A percentile compares a stretch with the other conserved stretches of the same genome.
phyloP scores from a whole-genome alignment of 2,329 filamentous ascomycete species.

The Sclerotiophoma versabilis region DNA sequence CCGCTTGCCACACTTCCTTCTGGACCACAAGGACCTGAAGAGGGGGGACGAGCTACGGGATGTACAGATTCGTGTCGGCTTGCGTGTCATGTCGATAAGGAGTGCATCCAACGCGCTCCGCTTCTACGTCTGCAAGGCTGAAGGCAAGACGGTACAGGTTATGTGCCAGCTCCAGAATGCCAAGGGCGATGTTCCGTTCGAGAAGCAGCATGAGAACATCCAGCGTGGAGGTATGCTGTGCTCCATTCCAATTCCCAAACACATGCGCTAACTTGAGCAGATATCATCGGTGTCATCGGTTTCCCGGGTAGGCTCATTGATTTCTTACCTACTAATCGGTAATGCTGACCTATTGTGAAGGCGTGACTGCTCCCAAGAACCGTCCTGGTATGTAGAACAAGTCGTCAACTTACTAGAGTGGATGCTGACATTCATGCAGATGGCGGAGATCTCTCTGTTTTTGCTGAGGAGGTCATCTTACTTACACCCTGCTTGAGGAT shows the following conservation, averaged over 20 bases:
- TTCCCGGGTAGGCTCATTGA: too few species aligned
- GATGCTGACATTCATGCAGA: too few species aligned
- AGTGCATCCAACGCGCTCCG: constrained; percentile 34
- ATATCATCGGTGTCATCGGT: constrained; percentile 88
- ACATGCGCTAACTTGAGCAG: too few species aligned
- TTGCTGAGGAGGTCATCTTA: constrained; percentile 83
- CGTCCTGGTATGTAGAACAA: too few species aligned
- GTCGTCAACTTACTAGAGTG: too few species aligned
- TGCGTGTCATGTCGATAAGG: constrained; percentile 73
- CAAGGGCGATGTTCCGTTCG: constrained; percentile 73
- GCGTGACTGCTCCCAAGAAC: constrained; percentile 88
- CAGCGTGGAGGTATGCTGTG: too few species aligned
- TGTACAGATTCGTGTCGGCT: constrained; percentile 77
- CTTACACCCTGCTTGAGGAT: constrained; percentile 91
- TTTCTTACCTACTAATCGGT: too few species aligned
- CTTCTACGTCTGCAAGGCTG: constrained; percentile 60
- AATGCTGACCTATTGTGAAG: too few species aligned
- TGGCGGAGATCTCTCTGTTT: constrained; percentile 86
- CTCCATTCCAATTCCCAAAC: too few species aligned
- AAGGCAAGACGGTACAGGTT: constrained; percentile 83
- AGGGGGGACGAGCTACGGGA: constrained; percentile 85
- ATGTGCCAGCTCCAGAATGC: constrained; percentile 88
- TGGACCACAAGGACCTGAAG: constrained; percentile 80
- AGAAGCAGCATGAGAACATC: constrained; percentile 86
- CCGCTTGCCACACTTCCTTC: constrained; percentile 79